These are phyloP conservation scores for Vigna reflexopilosa DNA, from an alignment of 306 rosid genomes.

Conservation along the genomic window DNA sequence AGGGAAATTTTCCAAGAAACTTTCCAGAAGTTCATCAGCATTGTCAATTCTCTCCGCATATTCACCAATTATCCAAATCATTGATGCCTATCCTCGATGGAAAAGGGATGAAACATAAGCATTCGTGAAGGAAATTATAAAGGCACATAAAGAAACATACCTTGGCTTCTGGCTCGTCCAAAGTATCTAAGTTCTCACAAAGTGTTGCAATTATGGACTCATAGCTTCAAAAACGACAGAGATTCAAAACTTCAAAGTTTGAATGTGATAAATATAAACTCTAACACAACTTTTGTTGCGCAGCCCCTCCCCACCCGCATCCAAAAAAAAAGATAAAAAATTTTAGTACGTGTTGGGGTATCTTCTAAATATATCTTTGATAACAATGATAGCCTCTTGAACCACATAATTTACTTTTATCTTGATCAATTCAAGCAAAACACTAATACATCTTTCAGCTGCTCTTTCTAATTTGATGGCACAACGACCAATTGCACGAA, in stretches of 20 bases:
- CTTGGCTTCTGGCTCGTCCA: constrained; percentile 99
- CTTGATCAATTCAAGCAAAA: constrained; percentile 97
- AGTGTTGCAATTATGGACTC: constrained; percentile 99
- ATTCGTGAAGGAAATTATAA: constrained; percentile 30
- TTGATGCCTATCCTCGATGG: constrained; percentile 80
- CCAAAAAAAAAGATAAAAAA: constrained; percentile 1
- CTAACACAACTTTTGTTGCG: constrained; percentile 8
- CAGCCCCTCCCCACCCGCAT: too few species aligned
- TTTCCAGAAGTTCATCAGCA: constrained; percentile 99
- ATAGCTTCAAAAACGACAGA: constrained; percentile 58
- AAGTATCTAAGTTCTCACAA: constrained; percentile 95
- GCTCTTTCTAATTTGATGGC: constrained; percentile 99
- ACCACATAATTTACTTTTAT: constrained; percentile 98
- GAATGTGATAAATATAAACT: constrained; percentile 26
- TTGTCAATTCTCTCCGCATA: constrained; percentile 99
- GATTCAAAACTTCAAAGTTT: constrained; percentile 44
- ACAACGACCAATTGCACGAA: constrained; percentile 99
- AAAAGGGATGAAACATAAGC: constrained; percentile 19
- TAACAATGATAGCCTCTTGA: constrained; percentile 99
- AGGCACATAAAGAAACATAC: constrained; percentile 52
- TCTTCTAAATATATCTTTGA: constrained; percentile 99
- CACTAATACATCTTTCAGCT: constrained; percentile 99
- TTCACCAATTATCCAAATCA: constrained; percentile 99
- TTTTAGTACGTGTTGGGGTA: constrained; percentile 94
- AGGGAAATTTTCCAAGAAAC: constrained; percentile 86